Evolutionary conservation across 768 basidiomycete genomes (phyloP).

Genomic region (Boletus rubescentipes): DNA sequence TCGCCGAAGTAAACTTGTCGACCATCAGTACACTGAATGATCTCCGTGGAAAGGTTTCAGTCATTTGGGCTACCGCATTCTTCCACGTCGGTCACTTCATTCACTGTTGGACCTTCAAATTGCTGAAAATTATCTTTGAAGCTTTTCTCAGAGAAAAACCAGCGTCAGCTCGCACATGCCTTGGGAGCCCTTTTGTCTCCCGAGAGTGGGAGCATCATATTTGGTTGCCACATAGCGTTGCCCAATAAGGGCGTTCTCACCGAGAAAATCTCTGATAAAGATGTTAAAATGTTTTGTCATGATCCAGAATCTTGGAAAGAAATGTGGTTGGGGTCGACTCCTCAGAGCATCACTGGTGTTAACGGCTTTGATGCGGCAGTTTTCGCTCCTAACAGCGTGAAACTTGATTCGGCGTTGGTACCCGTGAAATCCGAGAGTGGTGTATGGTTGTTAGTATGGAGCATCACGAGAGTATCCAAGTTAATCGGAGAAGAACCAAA

Average conservation of each 20-base stretch:
- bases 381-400: conserved; percentile 34
- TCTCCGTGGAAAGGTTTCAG: conserved; percentile 46
- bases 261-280: background rate
- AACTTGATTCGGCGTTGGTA: conserved; percentile 27
- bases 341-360: background rate
- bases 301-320: conserved; percentile 27
- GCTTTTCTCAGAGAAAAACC: conserved; percentile 29
- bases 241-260: conserved; percentile 8
- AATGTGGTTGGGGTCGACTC: conserved; percentile 22
- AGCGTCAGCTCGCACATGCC: conserved; percentile 23
- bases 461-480: conserved; percentile 14
- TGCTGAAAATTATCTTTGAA: conserved; percentile 16
- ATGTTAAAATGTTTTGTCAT: conserved; percentile 23
- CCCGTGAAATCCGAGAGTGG: background rate
- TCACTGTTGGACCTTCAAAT: conserved; percentile 21
- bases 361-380: conserved; percentile 1
- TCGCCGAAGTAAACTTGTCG: conserved; percentile 23
- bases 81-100: conserved; percentile 35
- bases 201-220: conserved; percentile 29
- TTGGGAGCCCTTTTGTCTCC: conserved; percentile 29
- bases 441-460: conserved; percentile 18
- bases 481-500: background rate
- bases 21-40: conserved; percentile 43
- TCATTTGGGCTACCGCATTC: conserved; percentile 49
- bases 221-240: conserved; percentile 28